phyloP scores from a whole-genome alignment of 805 yeast genomes.

The Yarrowia alimentaria region DNA sequence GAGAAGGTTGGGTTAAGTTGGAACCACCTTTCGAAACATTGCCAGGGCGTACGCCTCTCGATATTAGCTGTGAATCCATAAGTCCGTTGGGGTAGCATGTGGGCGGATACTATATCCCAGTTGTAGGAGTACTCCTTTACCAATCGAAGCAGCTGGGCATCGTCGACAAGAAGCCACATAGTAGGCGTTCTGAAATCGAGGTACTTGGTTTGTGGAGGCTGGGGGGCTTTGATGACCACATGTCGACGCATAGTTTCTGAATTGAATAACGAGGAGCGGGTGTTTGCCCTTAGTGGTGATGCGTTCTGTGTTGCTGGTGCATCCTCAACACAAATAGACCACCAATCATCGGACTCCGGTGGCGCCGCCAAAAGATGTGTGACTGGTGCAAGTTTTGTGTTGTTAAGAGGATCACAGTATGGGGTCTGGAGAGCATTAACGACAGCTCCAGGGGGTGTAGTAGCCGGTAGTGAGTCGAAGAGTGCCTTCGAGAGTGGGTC shows the following conservation, averaged over 20 bases:
- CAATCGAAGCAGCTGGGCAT: constrained; percentile 69
- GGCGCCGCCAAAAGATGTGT: constrained; percentile 38
- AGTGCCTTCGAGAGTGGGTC: constrained; percentile 34
- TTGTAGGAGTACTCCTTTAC: constrained; percentile 86
- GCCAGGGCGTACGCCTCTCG: constrained; percentile 98
- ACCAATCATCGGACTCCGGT: constrained; percentile 37
- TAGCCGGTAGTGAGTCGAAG: constrained; percentile 26
- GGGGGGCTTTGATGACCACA: constrained; percentile 69
- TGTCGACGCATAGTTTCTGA: constrained; percentile 33
- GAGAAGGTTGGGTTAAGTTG: constrained; percentile 89
- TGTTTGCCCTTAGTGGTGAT: background rate
- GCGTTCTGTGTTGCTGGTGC: background rate
- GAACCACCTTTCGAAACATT: constrained; percentile 93
- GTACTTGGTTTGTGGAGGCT: constrained; percentile 81
- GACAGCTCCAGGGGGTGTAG: constrained; percentile 12
- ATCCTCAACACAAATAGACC: constrained; percentile 36
- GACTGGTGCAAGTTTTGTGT: constrained; percentile 37
- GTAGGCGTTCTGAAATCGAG: constrained; percentile 85
- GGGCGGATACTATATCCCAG: constrained; percentile 89
- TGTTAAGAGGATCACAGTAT: constrained; percentile 34
- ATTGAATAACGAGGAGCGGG: constrained; percentile 29
- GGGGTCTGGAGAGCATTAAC: constrained; percentile 28
- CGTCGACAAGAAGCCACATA: constrained; percentile 95
- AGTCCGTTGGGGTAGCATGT: constrained; percentile 64
- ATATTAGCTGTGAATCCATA: constrained; percentile 78